Base-by-base conservation (phyloP, 2,329 filamentous ascomycete species). In the Periglandula ipomoeae region DNA sequence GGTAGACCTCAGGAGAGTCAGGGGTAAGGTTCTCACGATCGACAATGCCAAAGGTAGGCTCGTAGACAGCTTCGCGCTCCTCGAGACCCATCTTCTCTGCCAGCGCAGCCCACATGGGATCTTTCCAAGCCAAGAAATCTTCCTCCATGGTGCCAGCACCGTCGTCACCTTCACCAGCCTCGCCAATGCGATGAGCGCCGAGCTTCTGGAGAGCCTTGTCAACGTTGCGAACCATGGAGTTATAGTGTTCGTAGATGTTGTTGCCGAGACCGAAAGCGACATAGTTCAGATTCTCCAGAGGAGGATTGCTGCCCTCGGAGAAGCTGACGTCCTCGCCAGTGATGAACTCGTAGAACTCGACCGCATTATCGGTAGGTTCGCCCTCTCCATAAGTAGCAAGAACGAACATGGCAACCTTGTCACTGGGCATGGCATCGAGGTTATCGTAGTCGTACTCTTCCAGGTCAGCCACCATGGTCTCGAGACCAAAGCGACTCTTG, bases 201-300 rank as follows among this genome's bases (percentile, higher is more conserved):
- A 95, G 76, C 61, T 87, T 91, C 61, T 82, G 76, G 51, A 98
- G 73, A 53, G 82, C 83, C 65, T 85, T 82, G 70, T 93, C 82
- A 50, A 97, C 84, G 55, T 91, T 87, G 66, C 91, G 89, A 52
- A 98, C 90, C 89, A 98, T 95, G 46, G 86, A 86, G 73, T 98
- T 98, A 78, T 96, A 98, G 75, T 98, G 93, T 66, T 98, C 93
- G 66, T 98, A 98, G 24, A 93, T 97, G 75, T 97, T 98, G 76
- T 98, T 98, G 57, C 93, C 93, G 35, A 98, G 82, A 61, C 93
- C 93, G 61, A 98, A 98, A 50, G 89, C 80, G 61, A 98, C 89
- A 64, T 90, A 98, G 67, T 90, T 91, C 63, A 98, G 79, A 61
- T 88, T 90, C 46, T 72, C 75, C 48, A 98, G 80, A 44, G 91